A percentile compares a stretch with the other conserved stretches of the same genome.
phyloP scores from a whole-genome alignment of 2,329 filamentous ascomycete genomes.

The Graphium sp. region DNA sequence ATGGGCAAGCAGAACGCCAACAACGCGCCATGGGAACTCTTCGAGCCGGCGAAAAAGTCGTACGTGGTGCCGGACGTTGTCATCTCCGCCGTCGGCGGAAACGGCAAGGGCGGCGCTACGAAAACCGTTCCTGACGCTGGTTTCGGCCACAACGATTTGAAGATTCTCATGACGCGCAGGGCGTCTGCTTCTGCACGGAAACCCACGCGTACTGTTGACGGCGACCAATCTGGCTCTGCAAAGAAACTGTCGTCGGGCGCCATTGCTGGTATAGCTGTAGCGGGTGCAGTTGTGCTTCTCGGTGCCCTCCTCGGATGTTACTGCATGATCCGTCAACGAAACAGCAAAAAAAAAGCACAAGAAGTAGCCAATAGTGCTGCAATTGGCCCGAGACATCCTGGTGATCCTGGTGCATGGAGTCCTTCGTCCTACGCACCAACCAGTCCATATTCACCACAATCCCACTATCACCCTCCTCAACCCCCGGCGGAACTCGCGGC shows the following conservation, averaged over 20 bases:
- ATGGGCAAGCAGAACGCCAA: slow-evolving; percentile 29
- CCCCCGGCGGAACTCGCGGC: too few relatives aligned
- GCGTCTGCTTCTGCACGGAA: slow-evolving; percentile 26
- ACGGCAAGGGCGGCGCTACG: slow-evolving; percentile 33
- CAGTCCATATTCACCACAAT: too few relatives aligned
- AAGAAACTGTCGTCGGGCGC: slow-evolving; percentile 17
- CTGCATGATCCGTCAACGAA: slow-evolving; percentile 1
- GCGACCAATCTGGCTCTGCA: slow-evolving; percentile 6
- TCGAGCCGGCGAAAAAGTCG: slow-evolving; percentile 25
- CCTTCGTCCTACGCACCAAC: too few relatives aligned
- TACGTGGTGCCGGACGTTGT: slow-evolving; percentile 38
- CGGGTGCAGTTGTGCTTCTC: slow-evolving; percentile 10
- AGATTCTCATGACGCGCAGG: slow-evolving; percentile 32
- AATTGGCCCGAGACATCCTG: too few relatives aligned
- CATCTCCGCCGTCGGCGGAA: slow-evolving; percentile 30
- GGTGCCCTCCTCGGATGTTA: neutral
- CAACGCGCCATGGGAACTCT: slow-evolving; percentile 31
- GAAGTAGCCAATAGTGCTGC: too few relatives aligned
- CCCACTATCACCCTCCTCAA: too few relatives aligned
- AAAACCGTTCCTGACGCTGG: slow-evolving; percentile 26
- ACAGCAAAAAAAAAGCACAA: too few relatives aligned
- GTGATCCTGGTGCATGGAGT: too few relatives aligned
- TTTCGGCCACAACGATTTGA: slow-evolving; percentile 32
- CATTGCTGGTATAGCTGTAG: slow-evolving; percentile 26
- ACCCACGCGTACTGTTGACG: slow-evolving; percentile 26